Base-by-base conservation (phyloP, 2,329 filamentous ascomycete genomes). In the Trematosphaeria pertusa region DNA sequence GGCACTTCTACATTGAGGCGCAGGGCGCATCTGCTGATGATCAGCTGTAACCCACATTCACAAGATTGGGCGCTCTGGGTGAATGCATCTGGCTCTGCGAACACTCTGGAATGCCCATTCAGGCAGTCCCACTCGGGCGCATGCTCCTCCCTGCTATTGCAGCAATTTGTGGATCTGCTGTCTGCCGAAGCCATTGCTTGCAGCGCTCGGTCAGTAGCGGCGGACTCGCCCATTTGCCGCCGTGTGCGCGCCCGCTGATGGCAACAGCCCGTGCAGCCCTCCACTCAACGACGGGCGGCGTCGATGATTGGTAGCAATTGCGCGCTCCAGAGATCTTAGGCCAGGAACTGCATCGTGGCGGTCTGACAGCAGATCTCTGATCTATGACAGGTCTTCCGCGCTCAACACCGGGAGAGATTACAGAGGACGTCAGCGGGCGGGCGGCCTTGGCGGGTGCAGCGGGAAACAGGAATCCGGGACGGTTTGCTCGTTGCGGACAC, bases 391-490 rank as follows among this genome's bases (percentile, higher is more conserved):
- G 31, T 34, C 31, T 34, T 7, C 31, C 11, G 11, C n/a, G n/a
- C n/a, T n/a, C n/a, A n/a, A n/a, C n/a, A n/a, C n/a, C n/a, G n/a
- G n/a, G n/a, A n/a, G n/a, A n/a, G n/a, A n/a, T n/a, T 34, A 14
- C 31, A 34, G 8, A 37, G 22, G 34, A 49, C 47, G 44, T 49
- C 48, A 49, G 43, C 34, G 40, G 36, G 42, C 39, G 35, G 50
- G 37, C 37, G 31, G 6, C 20, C 46, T 52, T 54, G 48, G 48
- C 48, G 44, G 30, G 1, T 11, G 22, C 18, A 37, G 18, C n/a
- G 46, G 45, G 30, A 40, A 32, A 45, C 49, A 47, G 32, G 47
- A 47, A 47, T 37, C 32, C 49, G 49, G 34, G 42, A 42, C n/a
- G 35, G 41, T n/a, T 15, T 48, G 41, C 37, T 43, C n/a, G 20